Percentiles rank a stretch among this genome's conserved stretches.
These are phyloP conservation scores for Cymodocea nodosa DNA, from an alignment of 116 monocot genomes.

Conservation along the genomic window DNA sequence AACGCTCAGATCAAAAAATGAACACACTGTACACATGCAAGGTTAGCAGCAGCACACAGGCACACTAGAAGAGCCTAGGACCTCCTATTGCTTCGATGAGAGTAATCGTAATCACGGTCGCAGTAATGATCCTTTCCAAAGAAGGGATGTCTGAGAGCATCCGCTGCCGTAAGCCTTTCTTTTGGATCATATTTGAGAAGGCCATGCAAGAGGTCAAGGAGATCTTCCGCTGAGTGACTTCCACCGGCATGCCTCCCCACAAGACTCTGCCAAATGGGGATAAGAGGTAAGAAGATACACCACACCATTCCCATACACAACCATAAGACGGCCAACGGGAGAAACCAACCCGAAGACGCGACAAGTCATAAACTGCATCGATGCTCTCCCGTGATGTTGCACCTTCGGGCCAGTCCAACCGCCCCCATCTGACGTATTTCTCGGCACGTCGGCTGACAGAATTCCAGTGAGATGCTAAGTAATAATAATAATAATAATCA, in stretches of 20 bases:
- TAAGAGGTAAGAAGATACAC: background rate
- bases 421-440: constrained; percentile 59
- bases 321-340: background rate
- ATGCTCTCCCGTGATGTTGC: constrained; percentile 67
- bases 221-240: constrained; percentile 44
- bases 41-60: too few relatives aligned
- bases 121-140: constrained; percentile 11
- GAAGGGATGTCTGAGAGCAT: constrained; percentile 49
- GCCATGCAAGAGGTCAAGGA: constrained; percentile 39
- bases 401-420: constrained; percentile 79
- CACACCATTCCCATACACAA: background rate
- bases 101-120: background rate
- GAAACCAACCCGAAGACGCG: constrained; percentile 44
- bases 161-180: constrained; percentile 28
- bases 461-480: background rate
- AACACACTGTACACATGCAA: too few relatives aligned
- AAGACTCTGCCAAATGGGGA: constrained; percentile 39
- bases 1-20: too few relatives aligned
- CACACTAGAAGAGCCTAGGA: background rate
- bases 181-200: constrained; percentile 44
- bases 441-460: constrained; percentile 31
- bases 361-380: constrained; percentile 45
- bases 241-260: constrained; percentile 44
- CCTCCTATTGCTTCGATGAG: background rate
- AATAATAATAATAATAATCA: background rate